Percentiles rank a stretch among this genome's conserved stretches.
Evolutionary conservation across 163 green algal genomes (phyloP).

Genomic region (Volvox carteri): DNA sequence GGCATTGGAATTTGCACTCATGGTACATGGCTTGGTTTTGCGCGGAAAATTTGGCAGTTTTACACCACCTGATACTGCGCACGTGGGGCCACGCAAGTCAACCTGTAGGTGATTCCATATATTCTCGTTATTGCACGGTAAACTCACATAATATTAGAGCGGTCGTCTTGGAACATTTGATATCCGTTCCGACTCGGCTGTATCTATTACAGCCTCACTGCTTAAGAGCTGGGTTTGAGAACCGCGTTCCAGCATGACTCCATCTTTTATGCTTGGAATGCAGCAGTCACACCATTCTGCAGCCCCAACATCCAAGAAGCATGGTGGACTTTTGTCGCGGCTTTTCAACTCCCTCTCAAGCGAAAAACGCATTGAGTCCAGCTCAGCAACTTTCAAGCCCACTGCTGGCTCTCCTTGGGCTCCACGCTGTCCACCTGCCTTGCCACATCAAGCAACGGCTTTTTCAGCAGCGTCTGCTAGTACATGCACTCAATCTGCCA

Average conservation of each 20-base stretch:
- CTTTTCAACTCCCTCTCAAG: conserved; percentile 5
- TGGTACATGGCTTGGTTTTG: too few species aligned
- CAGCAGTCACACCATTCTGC: not conserved
- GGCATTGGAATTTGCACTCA: too few species aligned
- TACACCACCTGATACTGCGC: not conserved
- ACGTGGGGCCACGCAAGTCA: conserved; percentile 23
- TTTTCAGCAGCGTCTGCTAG: not conserved
- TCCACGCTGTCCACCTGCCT: not conserved
- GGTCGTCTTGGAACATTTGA: too few species aligned
- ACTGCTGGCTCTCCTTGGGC: not conserved
- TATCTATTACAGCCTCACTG: too few species aligned
- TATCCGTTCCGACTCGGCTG: too few species aligned
- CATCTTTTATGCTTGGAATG: not conserved
- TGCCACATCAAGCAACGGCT: not conserved
- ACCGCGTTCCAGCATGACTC: conserved; percentile 1
- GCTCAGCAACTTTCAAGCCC: not conserved
- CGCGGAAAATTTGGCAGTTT: too few species aligned
- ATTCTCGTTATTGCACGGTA: too few species aligned
- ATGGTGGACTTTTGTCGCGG: not conserved
- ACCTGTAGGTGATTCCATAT: not conserved
- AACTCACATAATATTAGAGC: too few species aligned
- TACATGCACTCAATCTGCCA: not conserved
- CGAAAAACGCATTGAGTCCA: not conserved
- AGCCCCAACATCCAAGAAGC: not conserved
- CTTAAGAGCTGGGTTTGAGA: too few species aligned